phyloP scores from a whole-genome alignment of 2,329 filamentous ascomycete genomes.

The Calonectria pseudoreteaudii region DNA sequence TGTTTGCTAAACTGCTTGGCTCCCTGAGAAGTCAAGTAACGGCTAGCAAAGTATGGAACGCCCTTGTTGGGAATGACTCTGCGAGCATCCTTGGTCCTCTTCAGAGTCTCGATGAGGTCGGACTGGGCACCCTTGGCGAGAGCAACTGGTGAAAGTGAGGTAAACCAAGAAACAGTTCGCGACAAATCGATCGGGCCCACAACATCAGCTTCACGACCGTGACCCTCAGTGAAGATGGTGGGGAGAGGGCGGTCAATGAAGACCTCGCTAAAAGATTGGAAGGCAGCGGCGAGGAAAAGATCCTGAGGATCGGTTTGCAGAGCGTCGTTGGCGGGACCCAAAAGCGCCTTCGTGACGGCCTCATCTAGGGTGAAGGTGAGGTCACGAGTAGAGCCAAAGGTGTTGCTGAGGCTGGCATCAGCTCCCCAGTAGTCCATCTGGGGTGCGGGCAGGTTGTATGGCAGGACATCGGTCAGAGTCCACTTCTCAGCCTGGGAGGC shows the following conservation, averaged over 20 bases:
- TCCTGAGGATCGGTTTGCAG: conserved; percentile 50
- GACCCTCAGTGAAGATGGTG: conserved; percentile 49
- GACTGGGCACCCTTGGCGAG: conserved; percentile 6
- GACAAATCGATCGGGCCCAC: conserved; percentile 44
- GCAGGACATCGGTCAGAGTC: not conserved
- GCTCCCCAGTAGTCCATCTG: conserved; percentile 5
- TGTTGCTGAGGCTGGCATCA: not conserved
- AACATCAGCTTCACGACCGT: conserved; percentile 49
- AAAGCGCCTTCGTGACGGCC: not conserved
- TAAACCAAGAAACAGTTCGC: conserved; percentile 54
- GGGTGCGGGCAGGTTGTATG: not conserved
- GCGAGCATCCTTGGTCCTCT: conserved; percentile 35
- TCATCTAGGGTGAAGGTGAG: not conserved
- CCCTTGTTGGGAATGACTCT: conserved; percentile 27
- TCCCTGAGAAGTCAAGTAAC: conserved; percentile 6
- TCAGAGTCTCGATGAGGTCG: conserved; percentile 27
- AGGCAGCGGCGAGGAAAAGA: conserved; percentile 47
- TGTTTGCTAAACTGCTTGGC: not conserved
- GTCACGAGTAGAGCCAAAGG: not conserved
- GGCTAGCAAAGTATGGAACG: conserved; percentile 35
- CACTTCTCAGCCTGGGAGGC: not conserved
- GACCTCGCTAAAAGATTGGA: conserved; percentile 40
- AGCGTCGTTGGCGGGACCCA: conserved; percentile 31
- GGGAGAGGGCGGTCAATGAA: conserved; percentile 46
- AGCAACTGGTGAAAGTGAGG: conserved; percentile 47